A percentile compares a stretch with the other conserved stretches of the same genome.
Evolutionary conservation across 169 alveolate species (phyloP).

Genomic region (Babesia microti): DNA sequence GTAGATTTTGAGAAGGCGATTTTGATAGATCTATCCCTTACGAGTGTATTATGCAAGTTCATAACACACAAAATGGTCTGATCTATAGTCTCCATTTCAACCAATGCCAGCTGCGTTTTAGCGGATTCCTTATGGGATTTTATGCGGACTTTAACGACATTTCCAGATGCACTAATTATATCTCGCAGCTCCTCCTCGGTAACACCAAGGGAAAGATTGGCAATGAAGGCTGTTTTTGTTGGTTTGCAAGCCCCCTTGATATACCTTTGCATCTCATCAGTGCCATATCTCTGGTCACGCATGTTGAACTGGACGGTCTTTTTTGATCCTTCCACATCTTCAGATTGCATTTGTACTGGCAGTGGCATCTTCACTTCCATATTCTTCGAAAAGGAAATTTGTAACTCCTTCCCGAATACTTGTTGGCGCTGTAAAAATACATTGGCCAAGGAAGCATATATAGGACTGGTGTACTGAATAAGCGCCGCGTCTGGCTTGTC

Average conservation of each 20-base stretch:
- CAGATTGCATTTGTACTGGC: constrained; percentile 10
- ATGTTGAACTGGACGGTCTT: constrained; percentile 18
- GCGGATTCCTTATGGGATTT: constrained; percentile 8
- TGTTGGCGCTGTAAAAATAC: constrained; percentile 29
- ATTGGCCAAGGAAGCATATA: constrained; percentile 52
- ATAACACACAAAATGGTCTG: too few relatives aligned
- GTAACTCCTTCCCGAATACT: constrained; percentile 28
- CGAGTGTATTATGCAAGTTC: constrained; percentile 47
- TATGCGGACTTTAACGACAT: too few relatives aligned
- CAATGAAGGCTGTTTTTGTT: constrained; percentile 46
- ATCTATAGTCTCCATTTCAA: constrained; percentile 16
- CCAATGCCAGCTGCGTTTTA: constrained; percentile 26
- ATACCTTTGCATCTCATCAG: too few relatives aligned
- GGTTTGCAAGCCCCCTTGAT: constrained; percentile 55
- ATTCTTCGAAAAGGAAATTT: constrained; percentile 41
- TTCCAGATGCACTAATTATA: constrained; percentile 32
- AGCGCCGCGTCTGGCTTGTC: constrained; percentile 59
- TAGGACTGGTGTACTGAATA: constrained; percentile 43
- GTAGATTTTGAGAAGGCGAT: constrained; percentile 48
- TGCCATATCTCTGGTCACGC: constrained; percentile 26
- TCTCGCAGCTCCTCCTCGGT: constrained; percentile 34
- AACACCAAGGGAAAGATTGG: constrained; percentile 43
- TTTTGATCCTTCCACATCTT: constrained; percentile 3
- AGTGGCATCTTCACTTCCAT: constrained; percentile 47
- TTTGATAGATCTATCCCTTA: constrained; percentile 43